Conservation (phyloP, 495 filamentous ascomycete genomes). For the Penicillium coprophilum region DNA sequence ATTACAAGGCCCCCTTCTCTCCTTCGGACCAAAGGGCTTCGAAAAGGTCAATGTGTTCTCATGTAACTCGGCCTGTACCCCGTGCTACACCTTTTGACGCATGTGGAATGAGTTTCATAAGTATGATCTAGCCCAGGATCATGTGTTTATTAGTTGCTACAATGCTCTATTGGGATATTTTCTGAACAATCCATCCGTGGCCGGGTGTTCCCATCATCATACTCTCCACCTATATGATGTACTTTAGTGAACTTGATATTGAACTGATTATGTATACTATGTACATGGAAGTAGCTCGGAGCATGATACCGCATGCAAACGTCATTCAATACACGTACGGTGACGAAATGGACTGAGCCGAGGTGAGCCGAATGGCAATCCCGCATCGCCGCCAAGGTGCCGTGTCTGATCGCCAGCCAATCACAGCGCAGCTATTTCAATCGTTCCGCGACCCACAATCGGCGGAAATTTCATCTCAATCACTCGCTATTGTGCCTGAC, state of each 20-base stretch:
- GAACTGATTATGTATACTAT: no score
- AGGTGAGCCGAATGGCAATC: slow-evolving; percentile 63
- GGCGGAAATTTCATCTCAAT: slow-evolving; percentile 32
- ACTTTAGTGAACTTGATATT: background rate
- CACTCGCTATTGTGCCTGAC: slow-evolving; percentile 12
- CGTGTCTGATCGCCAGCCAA: slow-evolving; percentile 40
- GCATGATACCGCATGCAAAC: slow-evolving; percentile 36
- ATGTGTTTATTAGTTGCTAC: background rate
- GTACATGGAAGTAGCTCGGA: background rate
- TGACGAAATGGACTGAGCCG: slow-evolving; percentile 41
- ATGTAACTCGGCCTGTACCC: slow-evolving; percentile 14
- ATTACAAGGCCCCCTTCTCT: slow-evolving; percentile 22
- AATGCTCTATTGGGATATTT: background rate
- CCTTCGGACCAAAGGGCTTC: slow-evolving; percentile 25
- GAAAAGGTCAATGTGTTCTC: slow-evolving; percentile 5
- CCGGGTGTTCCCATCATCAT: background rate
- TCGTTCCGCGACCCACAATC: slow-evolving; percentile 29
- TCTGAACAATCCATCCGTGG: background rate
- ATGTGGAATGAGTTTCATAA: slow-evolving; percentile 11
- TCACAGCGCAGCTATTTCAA: slow-evolving; percentile 33
- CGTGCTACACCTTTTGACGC: slow-evolving; percentile 7
- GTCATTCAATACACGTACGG: slow-evolving; percentile 45
- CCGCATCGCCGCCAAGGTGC: slow-evolving; percentile 42
- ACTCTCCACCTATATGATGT: background rate
- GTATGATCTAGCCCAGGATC: background rate